A percentile compares a stretch with the other conserved stretches of the same genome.
Evolutionary conservation across 148 eudicot species (phyloP).

Genomic region (Dianthus caryophyllus): DNA sequence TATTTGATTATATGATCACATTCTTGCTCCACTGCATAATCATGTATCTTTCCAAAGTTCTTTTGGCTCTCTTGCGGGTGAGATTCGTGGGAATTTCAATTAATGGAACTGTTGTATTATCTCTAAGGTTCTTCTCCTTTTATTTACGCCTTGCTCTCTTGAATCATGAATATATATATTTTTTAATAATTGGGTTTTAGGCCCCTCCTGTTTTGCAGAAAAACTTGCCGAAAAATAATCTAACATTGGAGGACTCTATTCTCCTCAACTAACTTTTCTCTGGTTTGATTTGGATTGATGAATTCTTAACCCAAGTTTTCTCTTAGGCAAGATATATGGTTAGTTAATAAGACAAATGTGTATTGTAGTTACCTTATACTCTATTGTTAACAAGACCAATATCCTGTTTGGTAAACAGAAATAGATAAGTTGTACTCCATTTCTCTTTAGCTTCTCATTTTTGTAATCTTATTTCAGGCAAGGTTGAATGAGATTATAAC

Average conservation of each 20-base stretch:
- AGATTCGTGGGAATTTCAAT: background rate
- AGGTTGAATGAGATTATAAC: conserved; percentile 86
- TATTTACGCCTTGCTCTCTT: background rate
- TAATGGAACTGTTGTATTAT: background rate
- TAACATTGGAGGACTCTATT: background rate
- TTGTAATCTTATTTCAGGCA: conserved; percentile 44
- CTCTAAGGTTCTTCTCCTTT: background rate
- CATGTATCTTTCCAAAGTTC: conserved; percentile 6
- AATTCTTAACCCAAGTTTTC: background rate
- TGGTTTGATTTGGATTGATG: background rate
- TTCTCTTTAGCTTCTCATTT: conserved; percentile 11
- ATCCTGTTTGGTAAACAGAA: background rate
- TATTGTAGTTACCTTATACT: background rate
- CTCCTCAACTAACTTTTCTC: background rate
- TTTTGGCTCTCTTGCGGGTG: background rate
- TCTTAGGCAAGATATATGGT: background rate
- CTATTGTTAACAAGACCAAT: background rate
- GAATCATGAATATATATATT: background rate
- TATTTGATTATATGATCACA: background rate
- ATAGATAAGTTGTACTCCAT: background rate
- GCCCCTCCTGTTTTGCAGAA: too few species aligned
- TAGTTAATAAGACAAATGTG: background rate
- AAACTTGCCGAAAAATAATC: background rate
- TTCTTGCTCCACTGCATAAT: background rate
- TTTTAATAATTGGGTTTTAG: too few species aligned